Conservation (phyloP, 306 rosid species). For the Leucaena leucocephala region DNA sequence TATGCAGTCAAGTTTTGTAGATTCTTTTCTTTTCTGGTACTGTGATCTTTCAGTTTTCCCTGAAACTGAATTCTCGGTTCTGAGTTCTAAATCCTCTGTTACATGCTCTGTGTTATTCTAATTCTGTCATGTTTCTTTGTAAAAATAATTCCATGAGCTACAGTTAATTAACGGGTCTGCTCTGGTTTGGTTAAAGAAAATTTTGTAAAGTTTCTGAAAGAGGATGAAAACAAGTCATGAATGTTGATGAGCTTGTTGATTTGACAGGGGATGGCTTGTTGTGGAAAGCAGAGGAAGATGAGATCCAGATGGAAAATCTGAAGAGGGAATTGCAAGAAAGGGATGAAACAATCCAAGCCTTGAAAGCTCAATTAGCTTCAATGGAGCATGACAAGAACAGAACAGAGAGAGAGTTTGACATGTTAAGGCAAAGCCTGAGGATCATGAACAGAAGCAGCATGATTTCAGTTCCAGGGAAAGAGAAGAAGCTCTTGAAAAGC, state of each 20-base stretch:
- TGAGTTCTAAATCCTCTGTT: too few relatives aligned
- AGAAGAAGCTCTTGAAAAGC: slow-evolving; percentile 38
- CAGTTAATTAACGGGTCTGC: not conserved
- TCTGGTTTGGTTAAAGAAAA: not conserved
- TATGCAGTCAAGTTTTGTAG: not conserved
- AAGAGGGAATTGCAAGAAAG: slow-evolving; percentile 60
- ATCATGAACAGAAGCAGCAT: slow-evolving; percentile 64
- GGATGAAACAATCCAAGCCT: slow-evolving; percentile 59
- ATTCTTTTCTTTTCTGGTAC: not conserved
- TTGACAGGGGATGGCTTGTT: slow-evolving; percentile 62
- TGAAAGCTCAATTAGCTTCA: slow-evolving; percentile 51
- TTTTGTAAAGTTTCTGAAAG: not conserved
- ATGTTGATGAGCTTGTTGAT: not conserved
- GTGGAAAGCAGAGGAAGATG: slow-evolving; percentile 80
- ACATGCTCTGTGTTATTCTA: not conserved
- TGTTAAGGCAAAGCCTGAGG: slow-evolving; percentile 86
- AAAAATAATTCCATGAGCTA: not conserved
- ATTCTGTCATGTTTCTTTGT: not conserved
- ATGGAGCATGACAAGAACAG: slow-evolving; percentile 62
- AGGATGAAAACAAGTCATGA: not conserved
- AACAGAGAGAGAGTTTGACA: slow-evolving; percentile 76
- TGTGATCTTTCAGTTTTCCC: not conserved
- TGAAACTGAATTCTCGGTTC: not conserved
- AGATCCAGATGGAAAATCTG: slow-evolving; percentile 61
- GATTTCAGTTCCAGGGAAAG: slow-evolving; percentile 44